Percentiles rank a stretch among this genome's conserved stretches.
phyloP scores from a whole-genome alignment of 2,329 filamentous ascomycete genomes.

The Fonsecaea erecta region DNA sequence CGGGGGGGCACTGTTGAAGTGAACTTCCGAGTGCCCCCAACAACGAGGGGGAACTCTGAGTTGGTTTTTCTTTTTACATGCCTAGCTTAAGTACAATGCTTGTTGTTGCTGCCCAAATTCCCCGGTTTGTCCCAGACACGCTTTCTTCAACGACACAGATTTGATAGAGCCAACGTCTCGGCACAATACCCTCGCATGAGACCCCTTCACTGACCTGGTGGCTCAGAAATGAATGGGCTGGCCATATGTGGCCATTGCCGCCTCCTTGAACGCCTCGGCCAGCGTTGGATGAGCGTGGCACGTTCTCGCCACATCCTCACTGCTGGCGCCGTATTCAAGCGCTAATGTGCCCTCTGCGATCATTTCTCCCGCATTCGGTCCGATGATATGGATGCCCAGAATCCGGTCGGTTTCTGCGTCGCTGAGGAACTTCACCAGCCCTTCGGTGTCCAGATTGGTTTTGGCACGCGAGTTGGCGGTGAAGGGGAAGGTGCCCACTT shows the following conservation, averaged over 20 bases:
- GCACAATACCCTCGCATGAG: neutral
- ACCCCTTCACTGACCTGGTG: neutral
- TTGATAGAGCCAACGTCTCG: conserved; percentile 4
- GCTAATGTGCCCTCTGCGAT: conserved; percentile 96
- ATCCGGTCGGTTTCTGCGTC: conserved; percentile 97
- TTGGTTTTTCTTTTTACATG: neutral
- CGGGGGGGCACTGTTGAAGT: neutral
- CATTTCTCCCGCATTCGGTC: conserved; percentile 97
- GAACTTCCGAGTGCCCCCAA: too few species aligned
- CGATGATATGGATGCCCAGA: conserved; percentile 94
- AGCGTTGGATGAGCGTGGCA: conserved; percentile 97
- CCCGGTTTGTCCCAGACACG: neutral
- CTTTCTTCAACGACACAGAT: neutral
- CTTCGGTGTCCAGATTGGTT: conserved; percentile 96
- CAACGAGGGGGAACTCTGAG: neutral
- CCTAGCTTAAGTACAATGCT: conserved; percentile 3
- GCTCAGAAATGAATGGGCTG: conserved; percentile 92
- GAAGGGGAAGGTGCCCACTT: conserved; percentile 93
- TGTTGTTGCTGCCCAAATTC: conserved; percentile 2
- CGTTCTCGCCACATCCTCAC: conserved; percentile 91
- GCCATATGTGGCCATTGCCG: conserved; percentile 94
- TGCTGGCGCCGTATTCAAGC: conserved; percentile 93
- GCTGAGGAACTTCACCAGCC: conserved; percentile 94
- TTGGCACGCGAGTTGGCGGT: conserved; percentile 97
- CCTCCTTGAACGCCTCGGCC: conserved; percentile 98